phyloP scores from a whole-genome alignment of 75 land plant species.

The Ceratopteris richardii region DNA sequence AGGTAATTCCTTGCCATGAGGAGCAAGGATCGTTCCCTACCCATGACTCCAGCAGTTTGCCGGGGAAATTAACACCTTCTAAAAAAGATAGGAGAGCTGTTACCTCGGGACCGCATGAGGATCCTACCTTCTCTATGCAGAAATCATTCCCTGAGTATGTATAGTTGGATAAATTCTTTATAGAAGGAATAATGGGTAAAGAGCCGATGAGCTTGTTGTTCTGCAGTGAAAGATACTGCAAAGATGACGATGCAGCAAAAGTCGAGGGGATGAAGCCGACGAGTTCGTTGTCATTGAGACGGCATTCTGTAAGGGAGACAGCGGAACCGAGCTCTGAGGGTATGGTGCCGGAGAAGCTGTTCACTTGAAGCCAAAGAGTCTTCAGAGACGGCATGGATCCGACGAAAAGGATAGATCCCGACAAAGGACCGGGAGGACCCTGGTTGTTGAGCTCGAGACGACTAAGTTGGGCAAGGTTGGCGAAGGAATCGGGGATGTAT shows the following conservation, averaged over 20 bases:
- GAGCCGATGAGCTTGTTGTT: constrained; percentile 61
- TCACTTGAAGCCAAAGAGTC: constrained; percentile 68
- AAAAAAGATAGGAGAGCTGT: constrained; percentile 53
- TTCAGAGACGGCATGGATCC: constrained; percentile 37
- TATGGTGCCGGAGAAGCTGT: constrained; percentile 57
- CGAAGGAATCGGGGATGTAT: constrained; percentile 48
- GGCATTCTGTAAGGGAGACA: constrained; percentile 27
- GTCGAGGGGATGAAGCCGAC: constrained; percentile 56
- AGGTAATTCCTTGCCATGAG: constrained; percentile 54
- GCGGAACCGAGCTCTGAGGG: constrained; percentile 37
- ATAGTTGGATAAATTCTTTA: constrained; percentile 7
- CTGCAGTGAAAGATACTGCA: constrained; percentile 33
- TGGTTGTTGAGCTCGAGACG: constrained; percentile 65
- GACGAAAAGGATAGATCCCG: constrained; percentile 22
- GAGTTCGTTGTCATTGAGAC: constrained; percentile 51
- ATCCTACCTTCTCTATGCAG: constrained; percentile 41
- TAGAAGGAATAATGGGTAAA: constrained; percentile 26
- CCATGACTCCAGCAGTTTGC: constrained; percentile 38
- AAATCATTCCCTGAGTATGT: constrained; percentile 35
- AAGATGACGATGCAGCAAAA: constrained; percentile 20
- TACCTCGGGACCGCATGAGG: constrained; percentile 53
- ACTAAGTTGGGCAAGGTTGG: constrained; percentile 18
- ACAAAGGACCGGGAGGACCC: constrained; percentile 9
- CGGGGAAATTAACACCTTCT: constrained; percentile 42
- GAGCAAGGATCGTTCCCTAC: constrained; percentile 58